Evolutionary conservation across 2,329 filamentous ascomycete species (phyloP), one percentile per base, ranked within the genome.

Genomic region (Colletotrichum liaoningense): DNA sequence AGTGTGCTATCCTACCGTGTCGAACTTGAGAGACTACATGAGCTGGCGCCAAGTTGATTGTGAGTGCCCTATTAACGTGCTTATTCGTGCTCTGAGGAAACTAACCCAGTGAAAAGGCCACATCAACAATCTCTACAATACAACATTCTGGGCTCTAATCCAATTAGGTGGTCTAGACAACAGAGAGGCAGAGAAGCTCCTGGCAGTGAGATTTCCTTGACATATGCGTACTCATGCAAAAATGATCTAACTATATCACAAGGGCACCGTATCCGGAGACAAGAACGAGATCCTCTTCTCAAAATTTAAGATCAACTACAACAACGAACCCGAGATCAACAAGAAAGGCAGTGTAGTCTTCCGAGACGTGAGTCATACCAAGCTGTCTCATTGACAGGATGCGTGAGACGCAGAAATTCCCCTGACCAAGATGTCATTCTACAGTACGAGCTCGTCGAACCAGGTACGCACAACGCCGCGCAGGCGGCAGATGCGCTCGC

Each of bases 41-140:
- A 95, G 94, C 80, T 99, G 97, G 97, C 90, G 97, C 77, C 97
- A 99, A 83, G 97, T 94, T 56, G 97, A 99, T 82, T 98, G 97
- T 97, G 81, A 82, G 92, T 83, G 22, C 19, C 22, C 12, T 24
- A 11, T n/a, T n/a, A 5, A 4, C 16, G 14, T n/a, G 3, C 35
- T 5, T 33, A 19, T 60, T 38, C 28, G 7, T 22, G n/a, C 6
- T 30, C 26, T 49, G 14, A 12, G 12, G 33, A 26, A 28, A 35
- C 77, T 79, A 73, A 81, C 46, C 3, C 12, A 28, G 0, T 11
- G 4, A 22, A 73, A 73, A 96, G 94, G 94, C 76, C 97, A 99
- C 81, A 97, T 99, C 78, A 99, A 99, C 83, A 99, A 99, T 79
- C 89, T 99, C 5, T 99, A 98, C 83, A 99, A 99, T 81, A 99